Evolutionary conservation across 106 monocot genomes (phyloP).

Genomic region (Cymbidium sinense): DNA sequence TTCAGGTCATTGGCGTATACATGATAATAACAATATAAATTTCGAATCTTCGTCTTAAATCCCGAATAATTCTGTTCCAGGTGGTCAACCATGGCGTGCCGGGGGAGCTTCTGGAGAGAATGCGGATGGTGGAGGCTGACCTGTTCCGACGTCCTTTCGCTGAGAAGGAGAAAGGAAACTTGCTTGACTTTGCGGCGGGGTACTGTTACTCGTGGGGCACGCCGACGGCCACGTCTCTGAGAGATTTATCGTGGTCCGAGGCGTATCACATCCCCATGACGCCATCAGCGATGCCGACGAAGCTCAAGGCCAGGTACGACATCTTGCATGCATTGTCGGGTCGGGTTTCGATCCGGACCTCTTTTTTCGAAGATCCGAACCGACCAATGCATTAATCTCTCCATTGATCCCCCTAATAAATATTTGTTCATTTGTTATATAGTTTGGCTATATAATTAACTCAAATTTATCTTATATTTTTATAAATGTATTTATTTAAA

Average conservation of each 20-base stretch:
- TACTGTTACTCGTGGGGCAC: slow-evolving; percentile 28
- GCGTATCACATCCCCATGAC: slow-evolving; percentile 28
- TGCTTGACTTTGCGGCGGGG: slow-evolving; percentile 7
- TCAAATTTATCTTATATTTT: neutral
- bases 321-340: slow-evolving; percentile 1
- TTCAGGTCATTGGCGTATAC: neutral
- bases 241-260: slow-evolving; percentile 34
- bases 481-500: neutral
- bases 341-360: neutral
- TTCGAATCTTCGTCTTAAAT: neutral
- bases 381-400: neutral
- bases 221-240: slow-evolving; percentile 21
- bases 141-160: slow-evolving; percentile 31
- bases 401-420: neutral
- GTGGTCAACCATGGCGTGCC: slow-evolving; percentile 30
- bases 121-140: slow-evolving; percentile 7
- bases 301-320: slow-evolving; percentile 17
- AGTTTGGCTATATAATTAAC: no score
- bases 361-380: neutral
- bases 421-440: no score
- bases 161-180: slow-evolving; percentile 7
- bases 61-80: slow-evolving; percentile 9
- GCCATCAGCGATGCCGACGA: neutral
- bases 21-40: neutral
- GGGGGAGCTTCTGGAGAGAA: slow-evolving; percentile 6